Base-by-base conservation (phyloP, 441 rosid species). In the Macaranga tanarius region DNA sequence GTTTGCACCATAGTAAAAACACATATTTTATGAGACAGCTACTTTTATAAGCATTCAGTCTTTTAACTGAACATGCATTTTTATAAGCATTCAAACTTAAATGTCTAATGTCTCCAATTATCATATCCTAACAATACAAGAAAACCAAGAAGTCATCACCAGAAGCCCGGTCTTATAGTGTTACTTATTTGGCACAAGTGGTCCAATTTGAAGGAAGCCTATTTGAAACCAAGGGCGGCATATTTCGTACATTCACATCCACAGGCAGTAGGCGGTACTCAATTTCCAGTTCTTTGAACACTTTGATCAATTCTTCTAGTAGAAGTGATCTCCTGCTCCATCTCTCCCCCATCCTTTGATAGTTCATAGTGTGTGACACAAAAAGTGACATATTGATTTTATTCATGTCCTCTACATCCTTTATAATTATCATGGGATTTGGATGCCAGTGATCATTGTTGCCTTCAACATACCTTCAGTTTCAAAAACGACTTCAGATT, bases 361-460 rank as follows among this genome's bases (percentile, higher is more conserved):
- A 86, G 80, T 91, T 89, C 75, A 84, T 55, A 63, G 74, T 88
- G 77, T 92, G 94, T 34, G 73, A 75, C 22, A 71, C 66, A 57
- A 70, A 70, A 19, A 87, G 34, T 45, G 77, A 73, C 73, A 91
- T 82, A 73, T 83, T 86, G 52, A 91, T 77, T 65, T 73, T 86
- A 82, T 86, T 89, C 89, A 91, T 82, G 67, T 89, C 88, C 75
- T 86, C 91, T 19, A 91, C 74, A 62, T 83, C 86, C 56, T 51
- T 84, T 71, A 86, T 75, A 16, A 84, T 65, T 66, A 89, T 79
- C 54, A 34, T 34, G 17, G 85, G 80, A 17, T 61, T 51, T 10
- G 72, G 59, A 62, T 85, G 73, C 94, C 92, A 88, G 26, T 81
- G 87, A 0, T 88, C 86, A 23, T 74, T 74, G 59, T 84, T 83